These are phyloP conservation scores for Cucurbita moschata DNA, from an alignment of 306 rosid genomes.

Conservation along the genomic window DNA sequence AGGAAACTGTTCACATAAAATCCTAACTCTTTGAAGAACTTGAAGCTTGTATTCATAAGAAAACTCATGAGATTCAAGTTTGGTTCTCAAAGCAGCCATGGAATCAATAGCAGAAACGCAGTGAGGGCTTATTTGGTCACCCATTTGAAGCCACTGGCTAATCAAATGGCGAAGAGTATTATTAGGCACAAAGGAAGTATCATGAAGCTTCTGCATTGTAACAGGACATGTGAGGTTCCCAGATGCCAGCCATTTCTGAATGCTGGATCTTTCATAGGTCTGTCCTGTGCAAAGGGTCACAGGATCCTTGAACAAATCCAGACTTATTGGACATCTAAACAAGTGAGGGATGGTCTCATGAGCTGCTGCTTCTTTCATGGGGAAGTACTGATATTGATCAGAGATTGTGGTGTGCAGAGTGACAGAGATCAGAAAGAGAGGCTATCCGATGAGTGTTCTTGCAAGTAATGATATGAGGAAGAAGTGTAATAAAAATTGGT, in stretches of 20 bases:
- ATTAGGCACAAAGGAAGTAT: constrained; percentile 62
- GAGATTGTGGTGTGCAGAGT: background rate
- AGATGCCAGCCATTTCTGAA: constrained; percentile 54
- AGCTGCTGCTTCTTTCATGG: constrained; percentile 19
- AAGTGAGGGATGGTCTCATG: constrained; percentile 45
- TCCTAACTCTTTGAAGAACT: constrained; percentile 28
- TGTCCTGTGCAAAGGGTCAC: constrained; percentile 78
- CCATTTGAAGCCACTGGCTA: constrained; percentile 45
- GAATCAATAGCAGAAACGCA: constrained; percentile 25
- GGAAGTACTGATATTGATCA: background rate
- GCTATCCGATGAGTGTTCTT: constrained; percentile 15
- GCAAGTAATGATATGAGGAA: constrained; percentile 21
- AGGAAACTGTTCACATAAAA: constrained; percentile 27
- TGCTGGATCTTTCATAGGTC: constrained; percentile 74
- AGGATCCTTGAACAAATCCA: constrained; percentile 75
- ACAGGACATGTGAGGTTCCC: constrained; percentile 89
- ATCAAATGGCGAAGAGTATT: constrained; percentile 72
- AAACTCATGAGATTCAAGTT: constrained; percentile 31
- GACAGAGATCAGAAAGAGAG: constrained; percentile 4
- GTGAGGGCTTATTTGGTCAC: constrained; percentile 21
- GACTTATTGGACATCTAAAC: constrained; percentile 73
- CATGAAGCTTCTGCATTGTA: constrained; percentile 85
- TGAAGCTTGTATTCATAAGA: constrained; percentile 31
- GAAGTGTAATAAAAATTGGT: constrained; percentile 17
- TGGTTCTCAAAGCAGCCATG: constrained; percentile 28